Conservation (phyloP, 2,329 filamentous ascomycete species). For the Penicillium sp. region DNA sequence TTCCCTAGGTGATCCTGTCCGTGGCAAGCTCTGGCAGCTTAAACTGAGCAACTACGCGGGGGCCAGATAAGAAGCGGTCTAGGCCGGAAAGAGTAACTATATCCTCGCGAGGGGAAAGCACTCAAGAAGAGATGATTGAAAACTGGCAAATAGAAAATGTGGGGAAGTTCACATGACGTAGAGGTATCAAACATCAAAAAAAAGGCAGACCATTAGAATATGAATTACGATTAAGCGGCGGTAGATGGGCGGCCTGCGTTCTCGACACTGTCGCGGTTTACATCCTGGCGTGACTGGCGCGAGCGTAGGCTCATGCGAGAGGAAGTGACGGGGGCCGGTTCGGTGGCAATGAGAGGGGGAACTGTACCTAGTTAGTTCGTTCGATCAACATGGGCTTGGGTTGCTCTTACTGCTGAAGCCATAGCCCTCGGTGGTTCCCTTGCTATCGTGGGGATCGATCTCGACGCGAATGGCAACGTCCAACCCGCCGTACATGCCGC, state of each 20-base stretch:
- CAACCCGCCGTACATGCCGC: conserved; percentile 42
- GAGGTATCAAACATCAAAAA: conserved; percentile 8
- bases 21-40: neutral
- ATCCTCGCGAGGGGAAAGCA: conserved; percentile 9
- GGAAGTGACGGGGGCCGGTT: conserved; percentile 8
- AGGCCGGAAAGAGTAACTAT: conserved; percentile 10
- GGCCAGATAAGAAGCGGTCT: conserved; percentile 7
- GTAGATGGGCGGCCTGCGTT: conserved; percentile 19
- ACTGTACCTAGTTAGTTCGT: conserved; percentile 3
- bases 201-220: neutral
- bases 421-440: conserved; percentile 47
- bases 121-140: neutral
- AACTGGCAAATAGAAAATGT: neutral
- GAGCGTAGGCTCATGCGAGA: conserved; percentile 21
- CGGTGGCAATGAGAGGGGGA: conserved; percentile 21
- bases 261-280: neutral
- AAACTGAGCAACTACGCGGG: neutral
- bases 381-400: neutral
- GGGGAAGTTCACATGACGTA: neutral
- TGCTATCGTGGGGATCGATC: conserved; percentile 43
- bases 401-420: conserved; percentile 47
- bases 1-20: neutral
- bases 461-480: conserved; percentile 49
- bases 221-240: conserved; percentile 17
- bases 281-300: conserved; percentile 15